Base-by-base conservation (phyloP, 2,329 filamentous ascomycete genomes). In the Fusarium pininemorale region DNA sequence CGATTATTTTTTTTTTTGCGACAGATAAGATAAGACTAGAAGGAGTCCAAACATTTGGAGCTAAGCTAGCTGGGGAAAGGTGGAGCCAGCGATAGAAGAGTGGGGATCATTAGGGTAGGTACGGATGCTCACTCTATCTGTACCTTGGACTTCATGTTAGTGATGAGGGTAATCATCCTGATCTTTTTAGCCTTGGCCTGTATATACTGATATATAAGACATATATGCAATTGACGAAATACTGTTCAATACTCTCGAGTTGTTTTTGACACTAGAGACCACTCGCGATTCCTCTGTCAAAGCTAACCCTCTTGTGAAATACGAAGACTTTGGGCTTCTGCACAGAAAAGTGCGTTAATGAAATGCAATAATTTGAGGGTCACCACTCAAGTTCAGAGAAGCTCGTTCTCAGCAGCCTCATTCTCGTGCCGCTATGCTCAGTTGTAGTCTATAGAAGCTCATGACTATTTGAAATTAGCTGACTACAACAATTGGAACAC, bases 1-100 rank as follows among this genome's bases (percentile, higher is more conserved):
- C 39, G 28, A 35, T 37, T 32, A 24, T 24, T 72, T 70, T 60
- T 41, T 41, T 41, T 65, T 53, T 41, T 44, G 55, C n/a, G 55
- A 63, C 57, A 50, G 70, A 73, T 73, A 73, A 73, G 70, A 72
- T 72, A 72, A 72, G 63, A 26, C 32, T 22, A 28, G 18, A 28
- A 26, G 16, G 18, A 66, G 44, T 28, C 20, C 24, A n/a, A 35
- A 22, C 13, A 28, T 47, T 28, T 26, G 24, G 28, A 41, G 53
- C 37, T 39, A 41, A n/a, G 37, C 35, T 51, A n/a, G 12, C 18
- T 22, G 26, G 26, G n/a, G 45, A 50, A 50, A 32, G 53, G 15
- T 56, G 38, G 53, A 30, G 38, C 28, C 48, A n/a, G 18, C 39
- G 18, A n/a, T n/a, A 12, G 14, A 22, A n/a, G 15, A 55, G 26